These are phyloP conservation scores for Imleria badia DNA, from an alignment of 768 basidiomycete genomes.

Conservation along the genomic window DNA sequence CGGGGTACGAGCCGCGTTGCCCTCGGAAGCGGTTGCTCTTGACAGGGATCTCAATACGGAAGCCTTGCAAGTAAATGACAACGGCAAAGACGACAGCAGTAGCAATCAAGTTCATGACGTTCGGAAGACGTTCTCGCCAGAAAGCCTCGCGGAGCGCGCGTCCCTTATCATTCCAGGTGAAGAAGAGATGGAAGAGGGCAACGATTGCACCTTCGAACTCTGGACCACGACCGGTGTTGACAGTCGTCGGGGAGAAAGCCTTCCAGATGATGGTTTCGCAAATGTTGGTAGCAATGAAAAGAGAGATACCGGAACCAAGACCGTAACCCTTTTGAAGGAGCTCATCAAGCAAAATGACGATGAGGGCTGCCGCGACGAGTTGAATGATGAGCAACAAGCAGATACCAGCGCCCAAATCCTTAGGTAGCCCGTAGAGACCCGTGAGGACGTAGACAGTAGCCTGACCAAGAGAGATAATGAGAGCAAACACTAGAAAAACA, in stretches of 20 bases:
- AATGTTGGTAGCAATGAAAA: conserved; percentile 99
- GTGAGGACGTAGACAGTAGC: conserved; percentile 96
- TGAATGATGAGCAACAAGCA: conserved; percentile 97
- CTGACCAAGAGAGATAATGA: conserved; percentile 95
- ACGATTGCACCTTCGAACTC: conserved; percentile 98
- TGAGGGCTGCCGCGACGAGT: conserved; percentile 88
- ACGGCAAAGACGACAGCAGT: conserved; percentile 89
- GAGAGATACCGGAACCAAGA: conserved; percentile 96
- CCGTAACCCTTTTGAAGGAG: conserved; percentile 99
- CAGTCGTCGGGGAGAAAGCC: conserved; percentile 95
- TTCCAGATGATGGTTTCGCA: conserved; percentile 99
- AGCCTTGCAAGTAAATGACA: conserved; percentile 98
- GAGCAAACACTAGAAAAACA: conserved; percentile 75
- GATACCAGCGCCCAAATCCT: conserved; percentile 93
- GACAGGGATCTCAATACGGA: conserved; percentile 97
- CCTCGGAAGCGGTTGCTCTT: conserved; percentile 96
- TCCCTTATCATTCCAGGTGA: conserved; percentile 98
- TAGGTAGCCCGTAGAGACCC: conserved; percentile 93
- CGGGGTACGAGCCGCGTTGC: conserved; percentile 92
- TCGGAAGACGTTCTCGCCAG: conserved; percentile 95
- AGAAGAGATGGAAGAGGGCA: conserved; percentile 94
- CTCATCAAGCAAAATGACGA: conserved; percentile 98
- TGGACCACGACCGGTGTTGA: conserved; percentile 97
- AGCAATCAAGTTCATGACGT: conserved; percentile 95
- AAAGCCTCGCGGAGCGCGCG: conserved; percentile 97